Base-by-base conservation (phyloP, 176 grass and related monocot genomes). In the Stipa capillata region DNA sequence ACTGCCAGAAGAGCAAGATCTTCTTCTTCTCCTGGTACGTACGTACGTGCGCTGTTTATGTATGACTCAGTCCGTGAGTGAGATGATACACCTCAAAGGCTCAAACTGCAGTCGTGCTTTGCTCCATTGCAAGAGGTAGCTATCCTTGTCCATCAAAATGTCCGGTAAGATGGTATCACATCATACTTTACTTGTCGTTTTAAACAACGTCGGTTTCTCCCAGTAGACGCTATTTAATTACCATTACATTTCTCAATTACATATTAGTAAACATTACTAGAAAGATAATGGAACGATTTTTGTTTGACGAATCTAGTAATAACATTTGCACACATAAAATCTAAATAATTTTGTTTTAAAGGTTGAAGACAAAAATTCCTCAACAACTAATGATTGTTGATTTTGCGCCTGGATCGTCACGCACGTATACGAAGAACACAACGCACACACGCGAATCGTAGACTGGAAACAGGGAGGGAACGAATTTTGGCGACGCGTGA, bases 1-100 rank as follows among this genome's bases (percentile, higher is more conserved):
- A 97, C 88, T 97, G 93, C 77, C 93, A 97, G 86, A 97, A 97
- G 83, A 97, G 93, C 93, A 97, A 97, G 86, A 93, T 97, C 77
- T 91, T 97, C 88, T 97, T 97, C 88, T 88, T 94, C 82, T 87
- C 91, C 27, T 94, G 91, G 91, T 94, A 84, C 16, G 37, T 51
- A 17, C 20, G 8, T 47, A 27, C 16, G 1, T 69, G 65, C 27
- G 4, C 16, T 50, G 25, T 66, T 51, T 35, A 52, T 39, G 29
- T n/a, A n/a, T n/a, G n/a, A n/a, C n/a, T n/a, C n/a, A n/a, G n/a
- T n/a, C n/a, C n/a, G n/a, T n/a, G n/a, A n/a, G 48, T n/a, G 20
- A 3, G 18, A n/a, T 51, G 9, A 51, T n/a, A 9, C 48, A 50
- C 49, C 49, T 51, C 18, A 51, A 51, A n/a, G n/a, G n/a, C n/a